Conservation (phyloP, 257 asterid species). For the Euphrasia confusa region DNA sequence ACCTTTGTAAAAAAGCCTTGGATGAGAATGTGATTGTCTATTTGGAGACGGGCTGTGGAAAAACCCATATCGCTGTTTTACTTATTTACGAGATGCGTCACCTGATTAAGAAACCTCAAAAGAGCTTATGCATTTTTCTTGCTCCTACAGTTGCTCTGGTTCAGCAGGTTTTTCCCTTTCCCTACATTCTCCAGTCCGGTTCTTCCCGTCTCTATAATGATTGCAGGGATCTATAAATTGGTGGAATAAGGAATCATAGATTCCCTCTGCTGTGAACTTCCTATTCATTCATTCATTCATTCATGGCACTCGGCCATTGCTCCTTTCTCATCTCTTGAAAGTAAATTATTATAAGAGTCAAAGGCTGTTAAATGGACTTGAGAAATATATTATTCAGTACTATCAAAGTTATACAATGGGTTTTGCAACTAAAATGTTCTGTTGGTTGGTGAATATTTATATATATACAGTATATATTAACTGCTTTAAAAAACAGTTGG, state of each 20-base stretch:
- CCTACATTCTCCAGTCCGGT: conserved; percentile 12
- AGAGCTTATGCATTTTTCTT: conserved; percentile 77
- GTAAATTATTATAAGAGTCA: conserved; percentile 7
- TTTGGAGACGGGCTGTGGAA: conserved; percentile 95
- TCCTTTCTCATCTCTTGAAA: not conserved
- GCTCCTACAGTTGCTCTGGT: conserved; percentile 96
- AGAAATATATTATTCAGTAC: not conserved
- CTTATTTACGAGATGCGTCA: conserved; percentile 90
- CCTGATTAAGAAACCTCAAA: conserved; percentile 81
- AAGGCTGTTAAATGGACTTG: conserved; percentile 7
- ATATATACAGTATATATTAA: conserved; percentile 2
- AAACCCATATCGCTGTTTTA: conserved; percentile 88
- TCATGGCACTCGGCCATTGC: no score
- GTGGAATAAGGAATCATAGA: no score
- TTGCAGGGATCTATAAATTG: not conserved
- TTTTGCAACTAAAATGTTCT: conserved; percentile 8
- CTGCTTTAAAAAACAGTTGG: conserved; percentile 6
- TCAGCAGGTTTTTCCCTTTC: conserved; percentile 62
- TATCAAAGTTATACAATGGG: not conserved
- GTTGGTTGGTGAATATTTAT: conserved; percentile 17
- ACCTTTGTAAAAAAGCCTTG: conserved; percentile 82
- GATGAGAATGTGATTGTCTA: conserved; percentile 75
- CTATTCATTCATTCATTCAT: no score
- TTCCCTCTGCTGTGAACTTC: no score
- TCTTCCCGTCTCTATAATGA: conserved; percentile 6